Evolutionary conservation across 148 eudicot species (phyloP).

Genomic region (Arbutus unedo): DNA sequence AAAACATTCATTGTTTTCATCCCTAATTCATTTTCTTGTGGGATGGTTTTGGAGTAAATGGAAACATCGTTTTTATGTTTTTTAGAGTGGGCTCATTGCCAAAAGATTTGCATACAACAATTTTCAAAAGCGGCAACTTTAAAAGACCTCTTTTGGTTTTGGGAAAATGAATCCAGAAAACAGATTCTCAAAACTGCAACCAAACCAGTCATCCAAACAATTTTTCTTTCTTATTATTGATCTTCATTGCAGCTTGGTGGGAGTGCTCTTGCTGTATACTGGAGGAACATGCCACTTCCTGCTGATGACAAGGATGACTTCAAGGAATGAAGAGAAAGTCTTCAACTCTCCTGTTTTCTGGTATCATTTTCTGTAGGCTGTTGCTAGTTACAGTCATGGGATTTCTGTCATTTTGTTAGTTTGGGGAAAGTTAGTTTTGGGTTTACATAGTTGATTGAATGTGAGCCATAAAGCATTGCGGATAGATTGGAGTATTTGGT

Average conservation of each 20-base stretch:
- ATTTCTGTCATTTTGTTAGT: neutral
- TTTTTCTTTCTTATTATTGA: neutral
- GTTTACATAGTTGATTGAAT: neutral
- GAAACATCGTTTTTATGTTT: neutral
- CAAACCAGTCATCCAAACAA: neutral
- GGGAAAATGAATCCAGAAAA: neutral
- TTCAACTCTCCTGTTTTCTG: neutral
- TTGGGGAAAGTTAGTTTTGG: neutral
- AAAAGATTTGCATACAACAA: neutral
- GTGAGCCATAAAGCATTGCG: conserved; percentile 1
- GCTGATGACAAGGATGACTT: conserved; percentile 94
- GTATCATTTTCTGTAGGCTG: neutral
- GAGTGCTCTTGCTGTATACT: conserved; percentile 90
- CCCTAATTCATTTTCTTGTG: neutral
- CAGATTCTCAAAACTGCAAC: neutral
- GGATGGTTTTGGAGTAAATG: neutral
- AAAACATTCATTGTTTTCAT: neutral
- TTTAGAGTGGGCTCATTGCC: neutral
- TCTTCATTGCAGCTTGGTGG: conserved; percentile 77
- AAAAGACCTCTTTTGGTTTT: neutral
- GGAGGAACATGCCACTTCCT: conserved; percentile 88
- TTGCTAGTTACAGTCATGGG: neutral
- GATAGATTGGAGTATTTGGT: neutral
- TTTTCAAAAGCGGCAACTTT: neutral
- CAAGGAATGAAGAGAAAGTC: conserved; percentile 50